phyloP scores from a whole-genome alignment of 352 stramenopile genomes.

The Phytophthora constricta region DNA sequence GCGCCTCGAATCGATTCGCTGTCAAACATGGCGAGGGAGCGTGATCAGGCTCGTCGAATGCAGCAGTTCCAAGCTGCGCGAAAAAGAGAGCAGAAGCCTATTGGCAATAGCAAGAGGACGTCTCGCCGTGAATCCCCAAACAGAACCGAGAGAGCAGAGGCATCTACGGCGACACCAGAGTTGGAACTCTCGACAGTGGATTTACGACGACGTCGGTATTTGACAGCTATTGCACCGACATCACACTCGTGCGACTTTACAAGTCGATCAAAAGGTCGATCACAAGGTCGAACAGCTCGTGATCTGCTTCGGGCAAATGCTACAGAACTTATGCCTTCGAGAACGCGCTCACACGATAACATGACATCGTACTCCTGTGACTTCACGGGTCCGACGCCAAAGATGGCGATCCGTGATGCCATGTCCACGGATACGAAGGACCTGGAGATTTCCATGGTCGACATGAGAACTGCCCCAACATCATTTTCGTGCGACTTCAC shows the following conservation, averaged over 20 bases:
- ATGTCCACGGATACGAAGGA: conserved; percentile 8
- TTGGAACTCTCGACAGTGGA: conserved; percentile 19
- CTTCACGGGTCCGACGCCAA: background rate
- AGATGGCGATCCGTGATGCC: background rate
- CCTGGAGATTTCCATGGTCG: conserved; percentile 6
- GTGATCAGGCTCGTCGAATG: background rate
- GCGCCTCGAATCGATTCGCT: conserved; percentile 20
- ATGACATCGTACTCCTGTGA: background rate
- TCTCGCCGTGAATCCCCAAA: background rate
- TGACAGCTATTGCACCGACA: conserved; percentile 18
- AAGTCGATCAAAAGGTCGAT: too few species aligned
- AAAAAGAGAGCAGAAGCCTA: conserved; percentile 3
- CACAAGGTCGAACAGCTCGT: conserved; percentile 14
- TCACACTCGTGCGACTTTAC: conserved; percentile 6
- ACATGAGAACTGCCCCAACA: background rate
- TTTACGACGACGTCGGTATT: conserved; percentile 19
- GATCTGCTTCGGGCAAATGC: conserved; percentile 19
- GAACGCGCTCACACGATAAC: background rate
- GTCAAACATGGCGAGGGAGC: conserved; percentile 23
- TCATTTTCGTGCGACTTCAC: conserved; percentile 24
- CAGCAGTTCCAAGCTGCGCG: conserved; percentile 2
- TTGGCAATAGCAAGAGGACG: background rate
- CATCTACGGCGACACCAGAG: background rate
- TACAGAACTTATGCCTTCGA: conserved; percentile 9
- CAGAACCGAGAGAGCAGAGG: background rate